phyloP scores from a whole-genome alignment of 163 green algal genomes.

The Chlamydomonas reinhardtii region DNA sequence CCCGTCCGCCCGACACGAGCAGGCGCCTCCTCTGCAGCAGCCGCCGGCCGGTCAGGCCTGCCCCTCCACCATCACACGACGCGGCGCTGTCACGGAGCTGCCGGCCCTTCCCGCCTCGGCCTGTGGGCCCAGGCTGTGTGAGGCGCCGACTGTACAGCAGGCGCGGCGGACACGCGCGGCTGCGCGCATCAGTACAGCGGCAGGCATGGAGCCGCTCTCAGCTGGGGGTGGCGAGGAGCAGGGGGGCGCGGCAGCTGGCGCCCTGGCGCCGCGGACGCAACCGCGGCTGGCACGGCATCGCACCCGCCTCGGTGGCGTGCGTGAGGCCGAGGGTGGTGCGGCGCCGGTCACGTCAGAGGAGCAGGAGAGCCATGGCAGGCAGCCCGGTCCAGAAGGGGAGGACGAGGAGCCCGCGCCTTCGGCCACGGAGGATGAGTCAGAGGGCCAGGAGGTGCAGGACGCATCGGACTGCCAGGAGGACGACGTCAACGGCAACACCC shows the following conservation, averaged over 20 bases:
- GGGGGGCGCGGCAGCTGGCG: too few species aligned
- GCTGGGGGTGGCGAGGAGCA: too few species aligned
- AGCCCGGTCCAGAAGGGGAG: too few species aligned
- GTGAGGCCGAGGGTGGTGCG: too few species aligned
- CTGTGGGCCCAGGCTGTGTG: neutral
- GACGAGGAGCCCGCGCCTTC: neutral
- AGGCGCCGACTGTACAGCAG: slow-evolving; percentile 8
- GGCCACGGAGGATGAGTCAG: neutral
- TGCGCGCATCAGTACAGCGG: neutral
- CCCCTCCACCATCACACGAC: neutral
- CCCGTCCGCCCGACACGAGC: neutral
- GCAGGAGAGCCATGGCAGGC: too few species aligned
- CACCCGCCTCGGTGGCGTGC: too few species aligned
- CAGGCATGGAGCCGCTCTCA: neutral
- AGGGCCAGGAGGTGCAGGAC: neutral
- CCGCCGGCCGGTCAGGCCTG: neutral
- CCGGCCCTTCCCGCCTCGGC: slow-evolving; percentile 4
- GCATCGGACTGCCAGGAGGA: neutral
- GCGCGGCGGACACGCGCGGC: neutral
- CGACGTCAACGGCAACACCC: neutral
- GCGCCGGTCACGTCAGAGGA: too few species aligned
- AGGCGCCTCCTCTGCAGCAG: neutral
- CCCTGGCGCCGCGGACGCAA: too few species aligned
- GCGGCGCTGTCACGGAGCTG: slow-evolving; percentile 17
- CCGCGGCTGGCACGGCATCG: too few species aligned